Conservation (phyloP, 495 filamentous ascomycete genomes). For the Tuber microsphaerosporum region DNA sequence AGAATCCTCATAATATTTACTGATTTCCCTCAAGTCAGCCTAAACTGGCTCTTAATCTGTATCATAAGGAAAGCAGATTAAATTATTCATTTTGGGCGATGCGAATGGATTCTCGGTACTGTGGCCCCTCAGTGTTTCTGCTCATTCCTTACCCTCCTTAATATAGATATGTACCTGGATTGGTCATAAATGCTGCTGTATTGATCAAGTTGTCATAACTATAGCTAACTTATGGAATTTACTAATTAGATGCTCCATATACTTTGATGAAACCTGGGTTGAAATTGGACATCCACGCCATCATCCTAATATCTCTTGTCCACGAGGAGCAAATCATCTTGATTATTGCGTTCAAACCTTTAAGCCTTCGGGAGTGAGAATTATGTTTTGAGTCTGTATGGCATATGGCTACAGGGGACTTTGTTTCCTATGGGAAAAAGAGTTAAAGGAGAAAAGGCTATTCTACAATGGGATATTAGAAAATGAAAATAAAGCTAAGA, state of each 20-base stretch:
- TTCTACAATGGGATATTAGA: neutral
- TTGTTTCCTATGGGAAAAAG: neutral
- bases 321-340: neutral
- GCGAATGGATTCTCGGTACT: no score
- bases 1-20: neutral
- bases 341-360: neutral
- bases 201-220: no score
- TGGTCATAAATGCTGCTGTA: no score
- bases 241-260: neutral
- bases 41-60: neutral
- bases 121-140: no score
- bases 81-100: no score
- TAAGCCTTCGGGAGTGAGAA: neutral
- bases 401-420: conserved; percentile 7
- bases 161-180: no score
- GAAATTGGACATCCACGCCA: no score
- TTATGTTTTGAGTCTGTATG: conserved; percentile 15
- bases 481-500: conserved; percentile 1
- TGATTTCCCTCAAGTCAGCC: neutral
- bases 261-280: neutral
- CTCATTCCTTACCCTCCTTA: no score
- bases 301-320: neutral
- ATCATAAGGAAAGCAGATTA: no score
- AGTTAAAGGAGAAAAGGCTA: neutral
- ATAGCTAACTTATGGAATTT: no score